Evolutionary conservation across 192 early-diverging fungal species (phyloP), one percentile per base, ranked within the genome.

Genomic region (Lobosporangium transversale): DNA sequence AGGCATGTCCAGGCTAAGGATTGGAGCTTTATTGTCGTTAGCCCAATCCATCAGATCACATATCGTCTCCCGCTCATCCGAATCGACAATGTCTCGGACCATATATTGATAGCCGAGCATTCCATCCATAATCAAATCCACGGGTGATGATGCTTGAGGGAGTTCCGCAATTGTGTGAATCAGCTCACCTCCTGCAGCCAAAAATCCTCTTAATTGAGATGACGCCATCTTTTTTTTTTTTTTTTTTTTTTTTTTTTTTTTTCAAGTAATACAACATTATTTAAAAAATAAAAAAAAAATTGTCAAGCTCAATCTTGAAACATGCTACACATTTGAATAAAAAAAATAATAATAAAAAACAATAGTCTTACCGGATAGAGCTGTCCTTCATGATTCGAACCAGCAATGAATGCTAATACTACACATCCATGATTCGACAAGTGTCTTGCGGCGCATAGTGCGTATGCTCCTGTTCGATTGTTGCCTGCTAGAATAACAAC

Each of bases 401-500:
- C 70, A 18, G 82, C 81, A 14, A 89, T 50, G 36, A 80, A 87
- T 1, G 80, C 79, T 8, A 88, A 63, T 12, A 93, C 92, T 30
- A 86, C 78, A 64, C 90, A 90, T 29, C 89, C 90, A 66, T 91
- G 91, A 66, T 95, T 95, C 14, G 89, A 88, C 48, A 95, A 69
- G 79, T 95, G 93, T 11, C 92, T 78, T 7, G 90, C 92, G 2
- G 90, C 85, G 50, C 83, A 84, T 15, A 95, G 78, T 11, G 89
- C 90, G 79, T 87, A 93, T 2, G 89, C 80, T 12, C 93, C 93
- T 32, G 83, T 82, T 21, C 85, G 85, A 73, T 91, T 92, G 70
- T 94, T 93, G 14, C 93, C 93, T 10, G 83, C 84, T 42, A 95
- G 68, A 33, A 95, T 81, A 0, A 93, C 86, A 20, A 95, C 88